Conservation (phyloP, 2,329 filamentous ascomycete genomes). For the Botrytis medusae region DNA sequence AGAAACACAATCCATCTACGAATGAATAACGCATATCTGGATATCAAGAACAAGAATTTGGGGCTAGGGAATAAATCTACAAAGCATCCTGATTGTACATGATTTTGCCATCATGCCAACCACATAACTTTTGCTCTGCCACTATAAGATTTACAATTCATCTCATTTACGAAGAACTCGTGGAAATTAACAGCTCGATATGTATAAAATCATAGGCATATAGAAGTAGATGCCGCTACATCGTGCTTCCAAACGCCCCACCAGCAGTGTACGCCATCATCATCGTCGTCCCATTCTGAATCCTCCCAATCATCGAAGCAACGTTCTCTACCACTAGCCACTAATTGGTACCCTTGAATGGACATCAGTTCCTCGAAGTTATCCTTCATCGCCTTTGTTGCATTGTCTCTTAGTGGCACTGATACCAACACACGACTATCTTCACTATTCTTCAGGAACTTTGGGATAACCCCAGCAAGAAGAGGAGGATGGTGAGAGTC, state of each 20-base stretch:
- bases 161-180: neutral
- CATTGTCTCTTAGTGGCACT: conserved; percentile 74
- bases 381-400: conserved; percentile 44
- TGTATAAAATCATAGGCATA: neutral
- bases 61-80: neutral
- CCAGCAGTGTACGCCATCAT: conserved; percentile 23
- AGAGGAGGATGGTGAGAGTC: conserved; percentile 77
- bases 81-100: neutral
- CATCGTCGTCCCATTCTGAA: neutral
- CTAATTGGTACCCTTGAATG: neutral
- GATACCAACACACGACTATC: conserved; percentile 71
- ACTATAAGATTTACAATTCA: neutral
- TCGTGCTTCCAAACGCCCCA: conserved; percentile 23
- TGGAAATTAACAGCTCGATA: neutral
- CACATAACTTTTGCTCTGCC: conserved; percentile 9
- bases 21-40: neutral
- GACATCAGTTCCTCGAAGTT: conserved; percentile 15
- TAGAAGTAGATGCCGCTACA: neutral
- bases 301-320: conserved; percentile 22
- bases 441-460: conserved; percentile 59
- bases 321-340: conserved; percentile 9
- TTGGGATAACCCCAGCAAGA: conserved; percentile 67
- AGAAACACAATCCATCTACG: neutral
- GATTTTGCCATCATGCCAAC: conserved; percentile 2
- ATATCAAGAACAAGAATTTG: neutral